phyloP scores from a whole-genome alignment of 2,329 filamentous ascomycete genomes.

The Chaetomium olivaceum region DNA sequence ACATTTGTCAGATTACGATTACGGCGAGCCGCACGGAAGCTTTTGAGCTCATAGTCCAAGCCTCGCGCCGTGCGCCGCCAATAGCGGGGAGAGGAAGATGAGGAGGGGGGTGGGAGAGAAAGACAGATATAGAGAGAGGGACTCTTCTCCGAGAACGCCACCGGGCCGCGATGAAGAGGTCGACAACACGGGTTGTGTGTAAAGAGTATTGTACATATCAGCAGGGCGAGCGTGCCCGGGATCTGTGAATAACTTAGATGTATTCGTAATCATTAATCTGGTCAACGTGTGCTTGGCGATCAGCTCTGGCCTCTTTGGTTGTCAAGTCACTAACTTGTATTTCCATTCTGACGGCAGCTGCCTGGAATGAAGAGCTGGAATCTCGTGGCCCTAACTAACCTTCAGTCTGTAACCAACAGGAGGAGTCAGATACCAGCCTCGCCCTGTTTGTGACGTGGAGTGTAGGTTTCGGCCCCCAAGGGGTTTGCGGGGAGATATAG shows the following conservation, averaged over 20 bases:
- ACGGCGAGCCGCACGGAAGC: neutral
- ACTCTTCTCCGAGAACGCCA: neutral
- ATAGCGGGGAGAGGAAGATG: neutral
- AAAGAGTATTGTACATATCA: constrained; percentile 7
- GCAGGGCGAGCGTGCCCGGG: neutral
- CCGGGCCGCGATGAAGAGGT: neutral
- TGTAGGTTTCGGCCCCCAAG: neutral
- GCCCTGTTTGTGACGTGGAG: neutral
- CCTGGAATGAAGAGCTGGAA: no score
- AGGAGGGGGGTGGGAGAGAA: neutral
- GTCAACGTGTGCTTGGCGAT: neutral
- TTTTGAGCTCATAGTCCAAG: no score
- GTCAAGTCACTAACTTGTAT: neutral
- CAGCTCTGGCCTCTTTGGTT: neutral
- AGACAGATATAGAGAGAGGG: neutral
- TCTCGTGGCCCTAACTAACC: neutral
- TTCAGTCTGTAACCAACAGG: neutral
- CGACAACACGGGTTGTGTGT: neutral
- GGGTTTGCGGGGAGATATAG: neutral
- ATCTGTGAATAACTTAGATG: constrained; percentile 1
- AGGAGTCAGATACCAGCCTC: neutral
- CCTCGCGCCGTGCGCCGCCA: neutral
- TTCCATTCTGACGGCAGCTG: no score
- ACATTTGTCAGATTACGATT: neutral
- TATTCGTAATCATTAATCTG: constrained; percentile 18